Base-by-base conservation (phyloP, 495 filamentous ascomycete species). In the Aspergillus coremiiformis region DNA sequence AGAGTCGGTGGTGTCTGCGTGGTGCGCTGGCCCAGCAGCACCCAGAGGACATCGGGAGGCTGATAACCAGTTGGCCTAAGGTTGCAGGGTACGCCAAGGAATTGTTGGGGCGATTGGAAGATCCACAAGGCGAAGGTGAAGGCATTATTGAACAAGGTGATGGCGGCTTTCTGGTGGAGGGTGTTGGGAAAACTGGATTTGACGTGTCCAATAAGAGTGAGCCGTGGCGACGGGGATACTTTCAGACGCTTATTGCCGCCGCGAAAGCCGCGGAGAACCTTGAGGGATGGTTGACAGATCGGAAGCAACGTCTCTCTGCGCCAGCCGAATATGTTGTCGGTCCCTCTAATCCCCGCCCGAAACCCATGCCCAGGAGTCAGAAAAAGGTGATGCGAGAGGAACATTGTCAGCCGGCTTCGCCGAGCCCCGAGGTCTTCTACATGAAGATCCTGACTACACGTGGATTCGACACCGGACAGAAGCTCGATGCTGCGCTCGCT, bases 171-270 rank as follows among this genome's bases (percentile, higher is more conserved):
- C 46, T 77, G 19, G 74, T 81, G 4, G 72, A 74, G 14, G 81
- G 76, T 0, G 61, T 82, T 20, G 80, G 81, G 0, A 77, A 68
- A 50, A 78, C 76, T 6, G 84, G 83, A 0, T 78, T 77, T 35
- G 89, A 96, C 71, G 71, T 93, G 49, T 81, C 80, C 0, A 71
- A 66, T 1, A 96, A 90, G 66, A 79, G 81, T 33, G 85, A 91
- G 65, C 70, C 83, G 26, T 96, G 90, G 90, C 71, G 86, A 58
- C 74, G 86, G 45, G 87, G 89, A 0, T 96, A 96, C 60, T 90
- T 82, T 65, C 79, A 91, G 56, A 77, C 81, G 17, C 65, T 95
- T 21, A 87, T 95, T 82, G 77, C 84, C 9, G 77, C 77, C 52
- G 90, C 84, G 0, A 82, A 81, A 53, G 81, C 84, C 2, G 84